These are phyloP conservation scores for Fagopyrum tataricum DNA, from an alignment of 148 eudicot species.

Conservation along the genomic window DNA sequence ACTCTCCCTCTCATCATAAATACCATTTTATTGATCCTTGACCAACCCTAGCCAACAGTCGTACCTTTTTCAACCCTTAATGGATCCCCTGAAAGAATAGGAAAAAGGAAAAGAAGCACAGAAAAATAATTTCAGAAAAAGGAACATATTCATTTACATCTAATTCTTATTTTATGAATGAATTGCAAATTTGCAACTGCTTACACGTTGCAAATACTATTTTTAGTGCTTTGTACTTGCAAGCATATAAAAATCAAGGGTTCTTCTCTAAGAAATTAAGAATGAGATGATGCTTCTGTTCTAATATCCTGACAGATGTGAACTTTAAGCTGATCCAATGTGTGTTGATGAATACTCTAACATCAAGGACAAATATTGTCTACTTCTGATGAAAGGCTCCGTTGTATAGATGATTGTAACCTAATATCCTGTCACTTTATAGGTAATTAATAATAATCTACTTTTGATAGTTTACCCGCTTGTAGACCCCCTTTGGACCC, in stretches of 20 bases:
- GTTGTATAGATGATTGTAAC: not conserved
- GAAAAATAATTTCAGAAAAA: not conserved
- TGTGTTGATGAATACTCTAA: not conserved
- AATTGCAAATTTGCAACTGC: not conserved
- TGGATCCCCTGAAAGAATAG: not conserved
- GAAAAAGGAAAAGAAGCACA: not conserved
- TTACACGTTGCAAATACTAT: not conserved
- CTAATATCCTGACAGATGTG: not conserved
- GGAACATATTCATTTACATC: not conserved
- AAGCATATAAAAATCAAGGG: not conserved
- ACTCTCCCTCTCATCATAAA: not conserved
- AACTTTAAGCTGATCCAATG: not conserved
- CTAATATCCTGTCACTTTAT: not conserved
- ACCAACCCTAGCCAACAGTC: not conserved
- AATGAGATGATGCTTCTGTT: not conserved
- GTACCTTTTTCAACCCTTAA: not conserved
- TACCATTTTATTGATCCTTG: constrained; percentile 4
- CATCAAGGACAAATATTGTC: not conserved
- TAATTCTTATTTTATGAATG: not conserved
- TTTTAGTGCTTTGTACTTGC: not conserved
- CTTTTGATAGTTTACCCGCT: not conserved
- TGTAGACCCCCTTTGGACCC: not conserved
- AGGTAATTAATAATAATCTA: not conserved
- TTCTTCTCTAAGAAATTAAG: not conserved
- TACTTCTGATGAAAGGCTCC: not conserved